phyloP scores from a whole-genome alignment of 1,139 yeast species.

The Diutina pseudorugosa region DNA sequence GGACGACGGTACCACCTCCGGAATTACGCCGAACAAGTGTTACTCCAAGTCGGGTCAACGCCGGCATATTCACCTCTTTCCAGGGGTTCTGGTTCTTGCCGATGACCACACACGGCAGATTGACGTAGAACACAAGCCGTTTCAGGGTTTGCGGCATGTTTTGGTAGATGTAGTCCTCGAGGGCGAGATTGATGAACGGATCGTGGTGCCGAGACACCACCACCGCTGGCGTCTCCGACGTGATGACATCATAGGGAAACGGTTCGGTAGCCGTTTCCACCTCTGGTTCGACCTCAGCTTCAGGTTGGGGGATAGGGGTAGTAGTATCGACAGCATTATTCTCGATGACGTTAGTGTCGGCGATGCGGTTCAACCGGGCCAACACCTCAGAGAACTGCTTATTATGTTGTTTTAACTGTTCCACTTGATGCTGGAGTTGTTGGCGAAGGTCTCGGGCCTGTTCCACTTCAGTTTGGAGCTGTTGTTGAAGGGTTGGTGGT shows the following conservation, averaged over 20 bases:
- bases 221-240: constrained; percentile 14
- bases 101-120: constrained; percentile 79
- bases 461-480: background rate
- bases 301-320: background rate
- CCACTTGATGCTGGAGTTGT: background rate
- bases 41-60: constrained; percentile 40
- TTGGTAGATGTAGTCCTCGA: constrained; percentile 69
- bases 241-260: background rate
- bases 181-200: constrained; percentile 69
- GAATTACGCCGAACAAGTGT: constrained; percentile 70
- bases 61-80: constrained; percentile 64
- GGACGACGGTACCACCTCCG: constrained; percentile 98
- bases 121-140: constrained; percentile 60
- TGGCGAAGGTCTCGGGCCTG: background rate
- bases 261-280: background rate
- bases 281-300: background rate
- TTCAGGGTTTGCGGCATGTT: constrained; percentile 38
- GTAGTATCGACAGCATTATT: background rate
- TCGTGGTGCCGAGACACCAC: constrained; percentile 39
- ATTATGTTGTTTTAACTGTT: background rate
- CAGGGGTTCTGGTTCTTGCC: constrained; percentile 96
- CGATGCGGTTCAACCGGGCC: background rate
- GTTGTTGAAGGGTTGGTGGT: background rate
- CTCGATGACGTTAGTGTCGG: background rate
- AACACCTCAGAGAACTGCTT: background rate